These are phyloP conservation scores for Lithocarpus polystachyus DNA, from an alignment of 306 rosid genomes.

Conservation along the genomic window DNA sequence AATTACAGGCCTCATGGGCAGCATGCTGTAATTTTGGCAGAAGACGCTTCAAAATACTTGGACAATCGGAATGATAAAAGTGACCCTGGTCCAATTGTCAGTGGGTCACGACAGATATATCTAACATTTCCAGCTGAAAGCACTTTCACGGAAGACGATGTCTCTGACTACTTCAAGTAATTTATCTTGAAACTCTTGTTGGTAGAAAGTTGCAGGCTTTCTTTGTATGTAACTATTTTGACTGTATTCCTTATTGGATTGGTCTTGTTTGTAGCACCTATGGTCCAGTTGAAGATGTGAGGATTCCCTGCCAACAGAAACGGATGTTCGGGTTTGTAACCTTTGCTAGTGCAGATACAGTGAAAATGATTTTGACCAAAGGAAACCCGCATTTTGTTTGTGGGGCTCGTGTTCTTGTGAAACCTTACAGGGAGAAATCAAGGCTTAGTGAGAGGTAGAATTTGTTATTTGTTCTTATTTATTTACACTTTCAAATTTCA, in stretches of 20 bases:
- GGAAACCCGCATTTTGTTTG: conserved; percentile 72
- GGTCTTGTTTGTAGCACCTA: conserved; percentile 35
- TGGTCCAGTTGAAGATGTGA: conserved; percentile 80
- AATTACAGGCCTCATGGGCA: conserved; percentile 86
- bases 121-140: conserved; percentile 91
- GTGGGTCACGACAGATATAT: conserved; percentile 76
- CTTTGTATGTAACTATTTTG: conserved; percentile 1
- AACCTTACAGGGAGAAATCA: conserved; percentile 83
- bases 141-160: conserved; percentile 78
- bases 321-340: conserved; percentile 97
- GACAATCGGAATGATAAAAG: conserved; percentile 41
- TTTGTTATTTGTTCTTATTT: not conserved
- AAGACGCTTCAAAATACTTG: conserved; percentile 50
- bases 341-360: conserved; percentile 61
- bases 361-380: conserved; percentile 55
- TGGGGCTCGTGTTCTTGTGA: conserved; percentile 79
- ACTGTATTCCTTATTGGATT: conserved; percentile 10
- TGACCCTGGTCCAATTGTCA: conserved; percentile 57
- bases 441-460: conserved; percentile 55
- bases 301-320: conserved; percentile 76
- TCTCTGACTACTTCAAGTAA: conserved; percentile 73
- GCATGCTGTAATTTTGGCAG: conserved; percentile 70
- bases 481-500: not conserved
- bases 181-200: not conserved
- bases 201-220: conserved; percentile 1